phyloP scores from a whole-genome alignment of 1,139 yeast species.

The Hyphopichia pseudoburtonii region DNA sequence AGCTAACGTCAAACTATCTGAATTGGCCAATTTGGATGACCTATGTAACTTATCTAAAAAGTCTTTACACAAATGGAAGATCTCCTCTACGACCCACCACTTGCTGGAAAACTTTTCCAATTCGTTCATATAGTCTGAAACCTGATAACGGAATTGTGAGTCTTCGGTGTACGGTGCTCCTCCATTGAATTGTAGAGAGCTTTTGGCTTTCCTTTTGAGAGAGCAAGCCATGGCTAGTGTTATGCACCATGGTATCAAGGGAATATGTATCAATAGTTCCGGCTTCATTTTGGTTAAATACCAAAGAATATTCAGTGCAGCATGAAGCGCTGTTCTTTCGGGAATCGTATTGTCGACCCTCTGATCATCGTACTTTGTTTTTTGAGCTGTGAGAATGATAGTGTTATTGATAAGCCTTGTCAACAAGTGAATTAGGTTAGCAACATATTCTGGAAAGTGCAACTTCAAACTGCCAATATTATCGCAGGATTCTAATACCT shows the following conservation, averaged over 20 bases:
- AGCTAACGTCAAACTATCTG: too few species aligned
- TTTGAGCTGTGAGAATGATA: conserved; percentile 26
- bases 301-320: conserved; percentile 28
- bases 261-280: conserved; percentile 22
- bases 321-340: conserved; percentile 20
- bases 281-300: conserved; percentile 20
- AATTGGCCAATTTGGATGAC: conserved; percentile 5
- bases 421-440: conserved; percentile 22
- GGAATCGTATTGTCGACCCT: conserved; percentile 23
- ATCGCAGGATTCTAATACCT: not conserved
- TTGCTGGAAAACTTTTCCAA: conserved; percentile 21
- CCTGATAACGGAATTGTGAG: conserved; percentile 6
- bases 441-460: conserved; percentile 4
- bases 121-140: conserved; percentile 18
- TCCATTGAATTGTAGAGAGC: conserved; percentile 5
- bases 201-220: conserved; percentile 14
- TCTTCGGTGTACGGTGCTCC: conserved; percentile 2
- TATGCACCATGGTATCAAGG: conserved; percentile 29
- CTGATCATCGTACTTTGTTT: conserved; percentile 26
- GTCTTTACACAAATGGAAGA: conserved; percentile 22
- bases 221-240: conserved; percentile 21
- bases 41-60: conserved; percentile 19
- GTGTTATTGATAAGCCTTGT: conserved; percentile 28
- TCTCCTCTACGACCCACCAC: conserved; percentile 35
- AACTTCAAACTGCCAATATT: not conserved